Base-by-base conservation (phyloP, 2,329 filamentous ascomycete genomes). In the Talaromyces marneffei region DNA sequence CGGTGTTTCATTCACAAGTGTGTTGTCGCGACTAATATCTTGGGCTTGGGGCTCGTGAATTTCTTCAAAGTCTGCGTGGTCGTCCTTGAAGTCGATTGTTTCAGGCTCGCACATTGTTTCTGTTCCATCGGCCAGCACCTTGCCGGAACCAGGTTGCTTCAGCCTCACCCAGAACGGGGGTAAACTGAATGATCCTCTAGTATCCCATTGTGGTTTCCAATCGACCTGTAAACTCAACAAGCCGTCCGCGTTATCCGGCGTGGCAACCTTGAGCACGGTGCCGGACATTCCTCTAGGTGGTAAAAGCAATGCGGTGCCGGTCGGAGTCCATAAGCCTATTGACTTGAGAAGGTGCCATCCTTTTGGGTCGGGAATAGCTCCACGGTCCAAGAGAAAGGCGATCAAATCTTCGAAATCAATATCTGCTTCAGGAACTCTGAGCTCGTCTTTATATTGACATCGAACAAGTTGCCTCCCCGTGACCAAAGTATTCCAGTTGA, bases 401-500 rank as follows among this genome's bases (percentile, higher is more conserved):
- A 88, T 73, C 2, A 89, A 73, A 64, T 86, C 82, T 62, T 85
- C 83, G 66, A 88, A 86, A 20, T 77, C 77, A 59, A 81, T 74
- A 60, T 81, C 79, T 0, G 79, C 78, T 63, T 80, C 78, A 10
- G 79, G 79, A 56, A 79, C 76, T 9, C 72, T 67, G 57, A 81
- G 65, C 54, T 81, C 76, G 57, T 81, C 79, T 58, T 76, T 82
- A 65, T 87, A 88, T 69, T 87, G 84, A 40, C 88, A 78, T 35
- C 86, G 78, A 73, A 87, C 86, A 14, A 83, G 82, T 68, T 84
- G 85, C 59, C 82, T 75, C 1, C 86, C 85, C 25, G 87, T 86
- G 2, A 82, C 76, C 65, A 86, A 80, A n/a, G 81, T 81, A 66
- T 81, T 82, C 85, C 86, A 88, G 71, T 88, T 83, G 69, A 88